Base-by-base conservation (phyloP, 2,329 filamentous ascomycete genomes). In the Fusarium metavorans region DNA sequence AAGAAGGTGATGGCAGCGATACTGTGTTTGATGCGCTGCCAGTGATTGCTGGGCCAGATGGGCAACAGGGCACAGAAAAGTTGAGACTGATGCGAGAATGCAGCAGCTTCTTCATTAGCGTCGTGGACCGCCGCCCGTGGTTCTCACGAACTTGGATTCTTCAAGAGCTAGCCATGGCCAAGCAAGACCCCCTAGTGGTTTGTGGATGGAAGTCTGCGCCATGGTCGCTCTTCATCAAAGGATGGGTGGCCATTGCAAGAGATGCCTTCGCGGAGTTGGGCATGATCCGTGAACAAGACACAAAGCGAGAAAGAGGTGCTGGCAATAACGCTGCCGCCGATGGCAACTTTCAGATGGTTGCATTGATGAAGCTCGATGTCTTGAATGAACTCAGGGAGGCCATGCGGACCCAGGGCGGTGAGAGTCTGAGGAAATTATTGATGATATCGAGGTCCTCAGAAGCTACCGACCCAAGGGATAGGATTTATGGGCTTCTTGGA, bases 251-350 rank as follows among this genome's bases (percentile, higher is more conserved):
- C 6, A 48, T 48, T 48, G 23, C 43, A 18, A 48, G 8, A 27
- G 23, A 48, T 3, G 14, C 14, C 10, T 48, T 48, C 43, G 3
- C 14, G 9, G 23, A 48, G 27, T 11, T 48, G 5, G 43, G 7
- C 14, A 6, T 48, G 2, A 14, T 48, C 14, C 43, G 5, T 18
- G 7, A 27, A 6, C 25, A 3, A 48, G 23, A 1, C 14, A 16
- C 23, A 27, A 25, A 48, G 11, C 20, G 11, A 45, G 6, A 23
- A 23, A 11, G 6, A 2, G 4, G 13, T 23, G 2, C 13, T 6
- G 5, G 5, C 6, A 4, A 23, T 2, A 43, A 6, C 11, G 1
- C 11, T 11, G 7, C 3, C 13, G 7, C 20, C 7, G 13, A 7
- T 2, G 23, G 20, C 3, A 7, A 25, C 5, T 18, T 48, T 18